phyloP scores from a whole-genome alignment of 2,329 filamentous ascomycete species.

The Cercospora sp. region DNA sequence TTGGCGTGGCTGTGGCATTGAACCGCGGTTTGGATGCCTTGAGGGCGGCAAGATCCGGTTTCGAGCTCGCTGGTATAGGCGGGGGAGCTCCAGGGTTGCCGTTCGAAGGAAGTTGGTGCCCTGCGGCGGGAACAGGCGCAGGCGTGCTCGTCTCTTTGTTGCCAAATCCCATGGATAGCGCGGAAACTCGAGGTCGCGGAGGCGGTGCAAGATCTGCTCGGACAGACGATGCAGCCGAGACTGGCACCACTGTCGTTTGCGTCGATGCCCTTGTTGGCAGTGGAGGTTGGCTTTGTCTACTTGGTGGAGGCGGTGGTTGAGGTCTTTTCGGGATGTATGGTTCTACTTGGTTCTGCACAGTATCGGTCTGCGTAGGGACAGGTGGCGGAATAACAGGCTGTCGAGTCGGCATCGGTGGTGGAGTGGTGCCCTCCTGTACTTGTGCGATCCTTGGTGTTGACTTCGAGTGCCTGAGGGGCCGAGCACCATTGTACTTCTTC shows the following conservation, averaged over 20 bases:
- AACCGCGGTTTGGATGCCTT: constrained; percentile 53
- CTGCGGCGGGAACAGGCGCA: neutral
- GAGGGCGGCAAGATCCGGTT: constrained; percentile 59
- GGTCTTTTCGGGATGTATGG: constrained; percentile 5
- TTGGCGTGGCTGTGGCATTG: constrained; percentile 17
- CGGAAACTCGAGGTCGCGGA: constrained; percentile 32
- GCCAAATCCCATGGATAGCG: constrained; percentile 33
- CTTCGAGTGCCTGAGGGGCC: constrained; percentile 28
- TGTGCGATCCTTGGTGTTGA: constrained; percentile 28
- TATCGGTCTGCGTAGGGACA: constrained; percentile 3
- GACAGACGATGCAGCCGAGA: constrained; percentile 9
- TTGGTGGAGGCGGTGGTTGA: constrained; percentile 19
- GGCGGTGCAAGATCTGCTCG: constrained; percentile 25
- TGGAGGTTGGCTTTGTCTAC: constrained; percentile 33
- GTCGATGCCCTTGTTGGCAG: neutral
- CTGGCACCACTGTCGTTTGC: neutral
- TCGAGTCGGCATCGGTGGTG: constrained; percentile 24
- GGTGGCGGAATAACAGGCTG: constrained; percentile 20
- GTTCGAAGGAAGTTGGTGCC: constrained; percentile 15
- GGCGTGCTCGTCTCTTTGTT: constrained; percentile 25
- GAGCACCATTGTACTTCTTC: constrained; percentile 25
- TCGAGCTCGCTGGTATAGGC: constrained; percentile 56
- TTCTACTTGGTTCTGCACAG: neutral
- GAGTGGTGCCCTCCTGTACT: constrained; percentile 31
- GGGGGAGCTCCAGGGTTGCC: constrained; percentile 42